Conservation (phyloP, 345 rosid species). For the Dipteronia sinensis region DNA sequence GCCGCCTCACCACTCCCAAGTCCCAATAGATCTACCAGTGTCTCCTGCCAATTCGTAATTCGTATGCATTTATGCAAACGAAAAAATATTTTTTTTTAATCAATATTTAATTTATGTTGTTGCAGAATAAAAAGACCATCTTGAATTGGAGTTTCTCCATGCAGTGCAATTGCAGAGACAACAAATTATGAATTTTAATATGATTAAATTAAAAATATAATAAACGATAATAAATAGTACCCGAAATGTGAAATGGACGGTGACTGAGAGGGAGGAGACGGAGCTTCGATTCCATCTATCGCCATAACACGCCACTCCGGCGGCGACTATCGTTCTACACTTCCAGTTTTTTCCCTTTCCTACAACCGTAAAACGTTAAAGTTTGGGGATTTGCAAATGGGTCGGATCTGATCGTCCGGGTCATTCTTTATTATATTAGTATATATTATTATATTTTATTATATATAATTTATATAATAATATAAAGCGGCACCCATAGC, state of each 20-base stretch:
- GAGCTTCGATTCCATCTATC: conserved; percentile 14
- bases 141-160: conserved; percentile 83
- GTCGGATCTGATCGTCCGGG: too few species aligned
- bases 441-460: too few species aligned
- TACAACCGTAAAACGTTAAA: too few species aligned
- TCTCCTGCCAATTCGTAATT: conserved; percentile 54
- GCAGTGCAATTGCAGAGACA: conserved; percentile 22
- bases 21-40: conserved; percentile 68
- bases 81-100: neutral
- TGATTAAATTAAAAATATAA: neutral
- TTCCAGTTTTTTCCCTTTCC: neutral
- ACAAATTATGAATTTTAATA: neutral
- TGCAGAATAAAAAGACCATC: conserved; percentile 39
- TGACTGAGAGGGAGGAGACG: conserved; percentile 4
- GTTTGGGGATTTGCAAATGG: too few species aligned
- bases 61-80: neutral
- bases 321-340: neutral
- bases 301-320: conserved; percentile 6
- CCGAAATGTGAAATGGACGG: neutral
- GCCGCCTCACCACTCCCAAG: conserved; percentile 66
- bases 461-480: too few species aligned
- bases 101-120: neutral
- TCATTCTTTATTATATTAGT: too few species aligned
- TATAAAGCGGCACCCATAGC: too few species aligned
- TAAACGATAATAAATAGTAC: neutral